Base-by-base conservation (phyloP, 2,329 filamentous ascomycete genomes). In the Stemphylium lycopersici region DNA sequence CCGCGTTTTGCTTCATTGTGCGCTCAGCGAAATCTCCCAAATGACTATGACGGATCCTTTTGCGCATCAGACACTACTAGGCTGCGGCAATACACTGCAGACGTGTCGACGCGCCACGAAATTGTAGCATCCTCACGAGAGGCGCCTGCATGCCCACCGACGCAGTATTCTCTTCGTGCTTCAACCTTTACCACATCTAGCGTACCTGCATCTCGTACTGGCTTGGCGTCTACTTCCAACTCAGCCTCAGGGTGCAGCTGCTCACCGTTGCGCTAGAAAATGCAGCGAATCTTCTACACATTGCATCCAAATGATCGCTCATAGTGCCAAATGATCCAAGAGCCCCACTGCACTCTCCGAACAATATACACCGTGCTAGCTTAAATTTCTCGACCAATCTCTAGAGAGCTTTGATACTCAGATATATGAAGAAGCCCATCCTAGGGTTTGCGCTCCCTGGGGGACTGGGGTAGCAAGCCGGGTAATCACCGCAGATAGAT, bases 401-500 rank as follows among this genome's bases (percentile, higher is more conserved):
- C 18, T 13, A 10, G 22, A 15, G 8, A 6, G 12, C 20, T 29
- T 34, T 33, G 44, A 47, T 24, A 31, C n/a, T 44, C 15, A 32
- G 16, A 39, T 13, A 34, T 47, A 36, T 53, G 26, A n/a, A 38
- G 29, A 48, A 38, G 48, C 49, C 37, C 12, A 36, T 38, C 43
- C 33, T 34, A 43, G 52, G 58, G 50, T 55, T 36, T 15, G 15
- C 33, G 15, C 40, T 44, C 36, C 43, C 45, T 47, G 26, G 36
- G 33, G 12, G 46, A 40, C 34, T 51, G 56, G 49, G 51, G 44
- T 48, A 40, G 42, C 40, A 26, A 54, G 39, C 58, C 59, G 59
- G 59, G 58, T 61, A 61, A 62, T 58, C 45, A 50, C 40, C 54
- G 39, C 42, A 49, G 31, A 44, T 62, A 58, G 39, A 60, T 61